Evolutionary conservation across 345 rosid species (phyloP), one percentile per base, ranked within the genome.

Genomic region (Angophora floribunda): DNA sequence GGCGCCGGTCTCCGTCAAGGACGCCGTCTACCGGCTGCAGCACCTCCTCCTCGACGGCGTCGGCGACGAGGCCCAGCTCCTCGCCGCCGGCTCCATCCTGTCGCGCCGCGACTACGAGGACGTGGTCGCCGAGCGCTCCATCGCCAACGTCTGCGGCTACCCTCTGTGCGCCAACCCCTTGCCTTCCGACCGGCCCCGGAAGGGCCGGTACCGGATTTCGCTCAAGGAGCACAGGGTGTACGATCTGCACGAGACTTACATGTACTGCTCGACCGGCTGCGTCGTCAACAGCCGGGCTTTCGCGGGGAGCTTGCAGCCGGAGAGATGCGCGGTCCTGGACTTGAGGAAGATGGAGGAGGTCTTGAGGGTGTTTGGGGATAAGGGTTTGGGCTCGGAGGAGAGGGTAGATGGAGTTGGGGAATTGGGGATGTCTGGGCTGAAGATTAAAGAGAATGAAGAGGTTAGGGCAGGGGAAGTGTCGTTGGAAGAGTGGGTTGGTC

Each of bases 191-290:
- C 94, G 90, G 6, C 88, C 93, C 45, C 91, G 91, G 32, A 93
- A 94, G 88, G 98, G 97, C 32, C 93, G 94, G 51, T 96, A 94
- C 87, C 92, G 95, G 50, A 94, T 96, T 45, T 96, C 97, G 0
- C 85, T 95, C 52, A 96, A 93, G 91, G 98, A 96, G 90, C 97
- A 96, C 87, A 94, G 89, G 90, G 96, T 95, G 16, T 96, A 96
- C 86, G 97, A 95, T 78, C 88, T 92, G 28, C 89, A 92, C 16
- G 97, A 96, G 93, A 89, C 95, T 8, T 89, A 88, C 45, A 92
- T 93, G 94, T 97, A 91, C 87, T 97, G 99, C 87, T 96, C 99
- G 5, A 87, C 95, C 19, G 87, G 75, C 61, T 97, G 99, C 89
- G 89, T 96, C 3, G 91, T 94, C 45, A 90, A 89, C 10, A 97